Percentiles rank a stretch among this genome's conserved stretches.
These are phyloP conservation scores for Ascoidea rubescens DNA, from an alignment of 805 yeast species.

Conservation along the genomic window DNA sequence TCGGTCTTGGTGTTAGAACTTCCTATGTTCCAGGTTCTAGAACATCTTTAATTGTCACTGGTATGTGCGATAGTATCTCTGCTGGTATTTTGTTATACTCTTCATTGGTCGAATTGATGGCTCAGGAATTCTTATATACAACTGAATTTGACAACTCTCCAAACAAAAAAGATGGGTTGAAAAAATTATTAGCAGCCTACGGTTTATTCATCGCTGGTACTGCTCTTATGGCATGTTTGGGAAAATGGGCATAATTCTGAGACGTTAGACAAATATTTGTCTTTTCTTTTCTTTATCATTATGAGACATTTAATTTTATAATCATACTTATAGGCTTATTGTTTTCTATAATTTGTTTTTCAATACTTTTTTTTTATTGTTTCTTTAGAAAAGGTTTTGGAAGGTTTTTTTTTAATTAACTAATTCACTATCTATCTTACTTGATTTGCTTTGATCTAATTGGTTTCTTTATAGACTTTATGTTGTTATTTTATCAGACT, in stretches of 20 bases:
- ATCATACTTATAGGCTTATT: too few species aligned
- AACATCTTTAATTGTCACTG: slow-evolving; percentile 40
- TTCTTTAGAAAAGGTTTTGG: too few species aligned
- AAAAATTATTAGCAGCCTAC: slow-evolving; percentile 28
- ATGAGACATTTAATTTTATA: too few species aligned
- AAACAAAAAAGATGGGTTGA: slow-evolving; percentile 22
- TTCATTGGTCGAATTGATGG: slow-evolving; percentile 62
- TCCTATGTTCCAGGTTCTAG: slow-evolving; percentile 44
- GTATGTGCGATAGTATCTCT: slow-evolving; percentile 56
- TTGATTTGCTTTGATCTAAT: too few species aligned
- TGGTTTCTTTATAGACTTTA: too few species aligned
- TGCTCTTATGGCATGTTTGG: slow-evolving; percentile 60
- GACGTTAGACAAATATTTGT: too few species aligned
- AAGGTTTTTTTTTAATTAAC: too few species aligned
- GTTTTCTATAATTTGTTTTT: too few species aligned
- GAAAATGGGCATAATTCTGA: slow-evolving; percentile 50
- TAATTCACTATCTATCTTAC: too few species aligned
- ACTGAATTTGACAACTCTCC: slow-evolving; percentile 13
- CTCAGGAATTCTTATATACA: slow-evolving; percentile 48
- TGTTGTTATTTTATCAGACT: too few species aligned
- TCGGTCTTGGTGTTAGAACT: slow-evolving; percentile 64
- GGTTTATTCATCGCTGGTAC: slow-evolving; percentile 38
- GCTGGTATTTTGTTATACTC: slow-evolving; percentile 63
- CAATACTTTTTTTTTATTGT: too few species aligned
- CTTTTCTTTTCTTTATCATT: too few species aligned